Evolutionary conservation across 2,329 filamentous ascomycete genomes (phyloP), one percentile per base, ranked within the genome.

Genomic region (Chaetomiaceae sp.): DNA sequence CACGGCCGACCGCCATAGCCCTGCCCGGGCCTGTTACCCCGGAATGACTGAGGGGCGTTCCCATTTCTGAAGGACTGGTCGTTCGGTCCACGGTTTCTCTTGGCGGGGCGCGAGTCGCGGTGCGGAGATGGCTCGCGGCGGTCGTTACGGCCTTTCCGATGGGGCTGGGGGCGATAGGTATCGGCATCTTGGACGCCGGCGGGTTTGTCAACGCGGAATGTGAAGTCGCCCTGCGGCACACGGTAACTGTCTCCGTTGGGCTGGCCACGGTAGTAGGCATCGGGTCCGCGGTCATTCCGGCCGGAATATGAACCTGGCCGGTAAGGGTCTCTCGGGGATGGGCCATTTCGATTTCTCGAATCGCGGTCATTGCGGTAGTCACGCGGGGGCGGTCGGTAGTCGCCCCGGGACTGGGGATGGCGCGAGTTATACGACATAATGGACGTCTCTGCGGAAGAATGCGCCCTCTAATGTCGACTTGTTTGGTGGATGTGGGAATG

Each of bases 131-230:
- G 34, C 17, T 54, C 23, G 27, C 19, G 51, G 8, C 49, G 52
- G 19, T 52, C 53, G 15, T 53, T 54, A 33, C 53, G 55, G 20
- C 39, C 39, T 12, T 53, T 49, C 17, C 61, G 42, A 11, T 51
- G 46, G 38, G 56, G 52, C 56, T 57, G 58, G 11, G 68, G 68
- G 6, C 67, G 61, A 51, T 72, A 72, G 6, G 64, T 66, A 29
- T 71, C 66, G 11, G 60, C 52, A 9, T 75, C 69, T 17, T 70
- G 66, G 15, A 82, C 68, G 4, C 78, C 78, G 0, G 73, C 59
- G 3, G 80, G 79, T 47, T 77, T 77, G 11, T 80, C 74, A 38
- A 76, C 68, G 6, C 77, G 76, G 54, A 83, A 84, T 1, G 76
- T 79, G 62, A 84, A 84, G 47, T 82, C 78, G 34, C 78, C 66